A percentile compares a stretch with the other conserved stretches of the same genome.
phyloP scores from a whole-genome alignment of 805 yeast species.

The Metschnikowia lochheadii region DNA sequence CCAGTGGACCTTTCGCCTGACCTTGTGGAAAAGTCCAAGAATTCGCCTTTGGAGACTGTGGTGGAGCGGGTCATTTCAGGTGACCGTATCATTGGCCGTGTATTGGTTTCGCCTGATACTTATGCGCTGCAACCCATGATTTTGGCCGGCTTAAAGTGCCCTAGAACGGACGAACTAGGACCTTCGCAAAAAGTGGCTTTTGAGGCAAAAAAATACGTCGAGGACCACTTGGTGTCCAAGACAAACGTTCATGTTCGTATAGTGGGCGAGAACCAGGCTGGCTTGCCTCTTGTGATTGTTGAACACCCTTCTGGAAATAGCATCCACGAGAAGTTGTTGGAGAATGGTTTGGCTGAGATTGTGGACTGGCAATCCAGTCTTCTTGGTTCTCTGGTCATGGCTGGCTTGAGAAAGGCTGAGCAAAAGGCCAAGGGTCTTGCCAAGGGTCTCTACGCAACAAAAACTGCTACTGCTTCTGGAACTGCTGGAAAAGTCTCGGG shows the following conservation, averaged over 20 bases:
- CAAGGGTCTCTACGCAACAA: slow-evolving; percentile 44
- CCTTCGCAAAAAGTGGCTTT: slow-evolving; percentile 46
- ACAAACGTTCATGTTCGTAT: slow-evolving; percentile 49
- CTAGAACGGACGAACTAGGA: slow-evolving; percentile 53
- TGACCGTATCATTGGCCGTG: slow-evolving; percentile 66
- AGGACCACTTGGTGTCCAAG: slow-evolving; percentile 55
- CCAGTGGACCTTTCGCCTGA: slow-evolving; percentile 26
- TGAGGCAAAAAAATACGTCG: slow-evolving; percentile 62
- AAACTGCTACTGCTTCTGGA: slow-evolving; percentile 1
- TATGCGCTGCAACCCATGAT: slow-evolving; percentile 59
- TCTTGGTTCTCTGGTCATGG: slow-evolving; percentile 65
- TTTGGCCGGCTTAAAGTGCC: slow-evolving; percentile 71
- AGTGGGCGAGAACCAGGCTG: slow-evolving; percentile 59
- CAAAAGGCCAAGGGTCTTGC: slow-evolving; percentile 56
- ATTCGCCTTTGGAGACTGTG: slow-evolving; percentile 49
- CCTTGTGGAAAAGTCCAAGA: slow-evolving; percentile 33
- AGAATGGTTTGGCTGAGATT: slow-evolving; percentile 68
- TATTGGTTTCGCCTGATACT: slow-evolving; percentile 42
- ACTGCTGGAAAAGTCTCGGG: slow-evolving; percentile 7
- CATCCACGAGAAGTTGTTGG: slow-evolving; percentile 62
- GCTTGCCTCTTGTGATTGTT: slow-evolving; percentile 55
- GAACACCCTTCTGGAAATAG: slow-evolving; percentile 72
- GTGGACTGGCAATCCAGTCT: slow-evolving; percentile 75
- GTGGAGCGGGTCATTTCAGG: slow-evolving; percentile 78
- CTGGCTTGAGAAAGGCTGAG: slow-evolving; percentile 59